Evolutionary conservation across 257 asterid genomes (phyloP).

Genomic region (Agastache rugosa): DNA sequence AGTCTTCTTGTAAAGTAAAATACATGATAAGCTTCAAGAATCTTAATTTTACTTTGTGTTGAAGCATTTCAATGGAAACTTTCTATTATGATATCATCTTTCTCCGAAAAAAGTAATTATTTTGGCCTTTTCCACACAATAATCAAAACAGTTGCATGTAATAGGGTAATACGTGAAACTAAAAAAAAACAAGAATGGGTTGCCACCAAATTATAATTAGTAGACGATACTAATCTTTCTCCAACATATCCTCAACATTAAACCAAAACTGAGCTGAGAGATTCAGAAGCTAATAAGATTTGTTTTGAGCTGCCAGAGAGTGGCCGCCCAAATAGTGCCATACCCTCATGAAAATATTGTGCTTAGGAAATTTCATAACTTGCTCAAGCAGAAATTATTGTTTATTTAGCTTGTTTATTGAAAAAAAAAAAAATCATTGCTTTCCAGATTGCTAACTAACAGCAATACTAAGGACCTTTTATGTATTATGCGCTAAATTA

Average conservation of each 20-base stretch:
- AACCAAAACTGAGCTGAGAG: neutral
- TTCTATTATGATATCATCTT: neutral
- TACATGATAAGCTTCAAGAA: slow-evolving; percentile 26
- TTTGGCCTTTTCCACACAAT: neutral
- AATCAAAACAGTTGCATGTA: neutral
- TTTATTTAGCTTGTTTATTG: neutral
- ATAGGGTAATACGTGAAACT: slow-evolving; percentile 7
- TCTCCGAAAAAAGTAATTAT: neutral
- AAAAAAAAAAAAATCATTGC: neutral
- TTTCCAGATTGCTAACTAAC: neutral
- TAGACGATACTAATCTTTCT: neutral
- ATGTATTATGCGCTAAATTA: too few relatives aligned
- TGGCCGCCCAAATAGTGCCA: neutral
- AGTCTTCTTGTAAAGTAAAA: slow-evolving; percentile 20
- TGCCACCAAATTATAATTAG: neutral
- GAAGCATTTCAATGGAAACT: slow-evolving; percentile 29
- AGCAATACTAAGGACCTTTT: neutral
- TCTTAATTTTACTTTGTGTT: slow-evolving; percentile 29
- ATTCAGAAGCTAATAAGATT: neutral
- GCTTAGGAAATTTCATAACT: neutral
- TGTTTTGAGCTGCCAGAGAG: neutral
- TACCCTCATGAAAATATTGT: neutral
- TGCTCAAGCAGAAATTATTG: neutral
- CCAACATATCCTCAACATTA: neutral
- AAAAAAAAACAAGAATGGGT: neutral